Conservation (phyloP, 352 stramenopile species). For the Paralagenidium karlingii region DNA sequence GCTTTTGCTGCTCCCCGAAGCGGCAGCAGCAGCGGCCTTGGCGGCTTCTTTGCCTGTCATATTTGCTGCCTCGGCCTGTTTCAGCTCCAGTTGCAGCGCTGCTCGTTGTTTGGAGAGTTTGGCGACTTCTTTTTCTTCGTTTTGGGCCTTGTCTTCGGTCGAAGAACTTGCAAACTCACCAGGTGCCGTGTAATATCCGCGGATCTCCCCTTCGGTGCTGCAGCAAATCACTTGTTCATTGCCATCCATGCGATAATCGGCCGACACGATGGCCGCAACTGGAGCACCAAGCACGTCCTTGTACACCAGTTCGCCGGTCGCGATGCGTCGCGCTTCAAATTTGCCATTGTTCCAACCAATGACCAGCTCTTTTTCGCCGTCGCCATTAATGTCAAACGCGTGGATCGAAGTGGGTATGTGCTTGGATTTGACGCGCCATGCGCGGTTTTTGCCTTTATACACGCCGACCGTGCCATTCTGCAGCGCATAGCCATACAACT, state of each 20-base stretch:
- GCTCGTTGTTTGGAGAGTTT: conserved; percentile 77
- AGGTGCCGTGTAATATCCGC: conserved; percentile 38
- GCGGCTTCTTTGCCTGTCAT: too few relatives aligned
- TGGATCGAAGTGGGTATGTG: conserved; percentile 68
- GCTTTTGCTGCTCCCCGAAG: conserved; percentile 19
- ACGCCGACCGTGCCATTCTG: conserved; percentile 89
- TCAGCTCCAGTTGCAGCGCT: conserved; percentile 62
- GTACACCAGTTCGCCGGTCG: conserved; percentile 79
- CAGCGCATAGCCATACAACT: conserved; percentile 79
- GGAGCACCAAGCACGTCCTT: conserved; percentile 59
- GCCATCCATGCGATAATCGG: conserved; percentile 84
- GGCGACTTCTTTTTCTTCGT: conserved; percentile 62
- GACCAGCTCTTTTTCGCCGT: conserved; percentile 81
- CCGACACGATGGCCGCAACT: conserved; percentile 53
- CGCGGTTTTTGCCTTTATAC: conserved; percentile 75
- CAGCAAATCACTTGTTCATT: conserved; percentile 84
- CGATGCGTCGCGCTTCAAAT: conserved; percentile 52
- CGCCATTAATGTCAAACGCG: conserved; percentile 84
- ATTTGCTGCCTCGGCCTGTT: conserved; percentile 40
- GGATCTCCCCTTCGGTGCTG: conserved; percentile 63
- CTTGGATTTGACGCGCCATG: conserved; percentile 90
- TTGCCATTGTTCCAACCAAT: conserved; percentile 88
- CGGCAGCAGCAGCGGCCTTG: conserved; percentile 1
- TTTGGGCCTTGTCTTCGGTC: conserved; percentile 23
- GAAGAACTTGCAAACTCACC: conserved; percentile 19